Percentiles rank a stretch among this genome's conserved stretches.
Evolutionary conservation across 1,139 yeast species (phyloP).

Genomic region (Kodamaea fungicola): DNA sequence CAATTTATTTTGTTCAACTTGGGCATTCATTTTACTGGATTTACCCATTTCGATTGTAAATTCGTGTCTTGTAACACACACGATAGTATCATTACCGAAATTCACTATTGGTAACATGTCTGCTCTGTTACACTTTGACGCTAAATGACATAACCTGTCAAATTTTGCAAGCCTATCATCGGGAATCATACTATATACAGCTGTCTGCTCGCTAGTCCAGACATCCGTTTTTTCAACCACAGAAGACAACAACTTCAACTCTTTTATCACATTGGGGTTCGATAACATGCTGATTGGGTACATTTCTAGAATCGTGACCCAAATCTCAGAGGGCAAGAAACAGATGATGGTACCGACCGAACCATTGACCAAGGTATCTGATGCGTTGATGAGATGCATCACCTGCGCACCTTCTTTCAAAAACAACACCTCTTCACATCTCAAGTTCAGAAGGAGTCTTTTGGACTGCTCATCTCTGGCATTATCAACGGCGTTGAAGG

Average conservation of each 20-base stretch:
- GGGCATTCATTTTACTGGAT: slow-evolving; percentile 8
- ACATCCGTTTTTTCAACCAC: slow-evolving; percentile 22
- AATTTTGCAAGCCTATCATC: slow-evolving; percentile 23
- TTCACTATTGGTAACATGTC: slow-evolving; percentile 54
- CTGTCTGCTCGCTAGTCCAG: slow-evolving; percentile 46
- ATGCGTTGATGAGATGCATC: slow-evolving; percentile 48
- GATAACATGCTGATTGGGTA: slow-evolving; percentile 20
- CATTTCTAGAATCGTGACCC: slow-evolving; percentile 24
- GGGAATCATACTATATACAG: slow-evolving; percentile 24
- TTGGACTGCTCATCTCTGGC: slow-evolving; percentile 21
- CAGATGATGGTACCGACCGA: slow-evolving; percentile 58
- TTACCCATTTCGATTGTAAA: slow-evolving; percentile 49
- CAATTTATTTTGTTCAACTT: slow-evolving; percentile 25
- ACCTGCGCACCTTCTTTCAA: slow-evolving; percentile 63
- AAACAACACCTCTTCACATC: slow-evolving; percentile 43
- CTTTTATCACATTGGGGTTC: slow-evolving; percentile 23
- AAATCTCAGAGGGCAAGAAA: slow-evolving; percentile 45
- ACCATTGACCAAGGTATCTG: slow-evolving; percentile 52
- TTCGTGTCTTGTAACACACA: slow-evolving; percentile 65
- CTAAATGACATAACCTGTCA: slow-evolving; percentile 28
- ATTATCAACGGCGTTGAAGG: slow-evolving; percentile 52
- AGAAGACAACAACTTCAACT: slow-evolving; percentile 24
- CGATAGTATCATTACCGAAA: slow-evolving; percentile 36
- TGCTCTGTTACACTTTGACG: slow-evolving; percentile 24
- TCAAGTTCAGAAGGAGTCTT: slow-evolving; percentile 36